Percentiles rank a stretch among this genome's conserved stretches.
These are phyloP conservation scores for Aspergillus sp. DNA, from an alignment of 2,329 filamentous ascomycete species.

Conservation along the genomic window DNA sequence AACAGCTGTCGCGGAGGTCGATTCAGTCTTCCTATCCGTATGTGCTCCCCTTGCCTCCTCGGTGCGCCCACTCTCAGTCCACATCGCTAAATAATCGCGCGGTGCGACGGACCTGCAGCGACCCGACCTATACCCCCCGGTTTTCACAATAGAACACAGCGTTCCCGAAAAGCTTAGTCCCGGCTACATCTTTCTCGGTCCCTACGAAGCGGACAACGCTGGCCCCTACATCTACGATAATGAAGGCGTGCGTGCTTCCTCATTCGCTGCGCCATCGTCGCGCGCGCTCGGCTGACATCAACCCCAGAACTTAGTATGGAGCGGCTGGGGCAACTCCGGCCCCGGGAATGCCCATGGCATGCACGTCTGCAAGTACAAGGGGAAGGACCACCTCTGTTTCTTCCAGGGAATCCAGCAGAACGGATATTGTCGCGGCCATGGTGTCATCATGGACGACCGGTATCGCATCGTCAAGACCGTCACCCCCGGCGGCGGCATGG, in stretches of 20 bases:
- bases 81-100: not conserved
- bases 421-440: conserved; percentile 53
- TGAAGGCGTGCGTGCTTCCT: conserved; percentile 37
- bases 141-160: conserved; percentile 31
- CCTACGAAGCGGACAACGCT: conserved; percentile 49
- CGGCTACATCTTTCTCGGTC: conserved; percentile 53
- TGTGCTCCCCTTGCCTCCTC: conserved; percentile 10
- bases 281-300: not conserved
- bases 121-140: conserved; percentile 39
- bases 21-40: conserved; percentile 38
- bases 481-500: conserved; percentile 38
- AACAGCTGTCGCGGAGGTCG: conserved; percentile 26
- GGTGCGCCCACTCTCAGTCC: not conserved
- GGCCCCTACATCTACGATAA: conserved; percentile 55
- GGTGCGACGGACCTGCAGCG: conserved; percentile 22
- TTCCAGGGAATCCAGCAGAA: conserved; percentile 53
- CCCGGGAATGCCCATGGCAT: conserved; percentile 50
- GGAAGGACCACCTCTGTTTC: conserved; percentile 51
- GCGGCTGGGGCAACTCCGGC: conserved; percentile 49
- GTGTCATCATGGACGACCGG: conserved; percentile 52
- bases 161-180: conserved; percentile 37
- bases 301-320: conserved; percentile 50
- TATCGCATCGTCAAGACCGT: conserved; percentile 52
- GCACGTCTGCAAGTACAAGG: conserved; percentile 50
- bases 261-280: not conserved